Percentiles rank a stretch among this genome's conserved stretches.
phyloP scores from a whole-genome alignment of 495 filamentous ascomycete genomes.

The Lasiosphaeriaceae sp. region DNA sequence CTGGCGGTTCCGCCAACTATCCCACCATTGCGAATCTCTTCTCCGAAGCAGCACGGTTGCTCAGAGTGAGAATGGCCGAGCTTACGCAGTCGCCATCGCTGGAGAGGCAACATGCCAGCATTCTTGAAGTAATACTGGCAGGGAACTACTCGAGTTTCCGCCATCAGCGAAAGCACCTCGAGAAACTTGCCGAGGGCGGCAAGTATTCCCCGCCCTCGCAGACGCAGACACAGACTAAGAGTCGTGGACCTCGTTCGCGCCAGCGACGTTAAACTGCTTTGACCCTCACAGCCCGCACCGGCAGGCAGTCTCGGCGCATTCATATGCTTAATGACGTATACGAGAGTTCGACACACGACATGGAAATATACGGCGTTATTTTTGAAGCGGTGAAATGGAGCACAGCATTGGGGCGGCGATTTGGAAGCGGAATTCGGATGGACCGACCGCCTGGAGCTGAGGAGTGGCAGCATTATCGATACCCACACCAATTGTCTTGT shows the following conservation, averaged over 20 bases:
- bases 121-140: conserved; percentile 62
- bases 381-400: too few relatives aligned
- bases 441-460: too few relatives aligned
- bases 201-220: not conserved
- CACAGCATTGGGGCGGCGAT: too few relatives aligned
- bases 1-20: conserved; percentile 71
- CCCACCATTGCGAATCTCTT: conserved; percentile 60
- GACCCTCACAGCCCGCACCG: not conserved
- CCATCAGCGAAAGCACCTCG: conserved; percentile 52
- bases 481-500: too few relatives aligned
- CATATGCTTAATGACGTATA: not conserved
- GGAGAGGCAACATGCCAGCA: conserved; percentile 40
- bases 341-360: not conserved
- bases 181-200: conserved; percentile 18
- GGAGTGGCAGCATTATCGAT: too few relatives aligned
- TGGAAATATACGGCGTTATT: not conserved
- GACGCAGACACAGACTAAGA: not conserved
- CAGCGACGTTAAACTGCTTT: not conserved
- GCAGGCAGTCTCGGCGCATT: not conserved
- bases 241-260: not conserved
- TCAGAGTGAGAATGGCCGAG: conserved; percentile 56
- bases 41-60: conserved; percentile 51
- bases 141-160: conserved; percentile 70
- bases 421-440: too few relatives aligned
- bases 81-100: conserved; percentile 16